phyloP scores from a whole-genome alignment of 2,329 filamentous ascomycete species.

The Setomelanomma holmii region DNA sequence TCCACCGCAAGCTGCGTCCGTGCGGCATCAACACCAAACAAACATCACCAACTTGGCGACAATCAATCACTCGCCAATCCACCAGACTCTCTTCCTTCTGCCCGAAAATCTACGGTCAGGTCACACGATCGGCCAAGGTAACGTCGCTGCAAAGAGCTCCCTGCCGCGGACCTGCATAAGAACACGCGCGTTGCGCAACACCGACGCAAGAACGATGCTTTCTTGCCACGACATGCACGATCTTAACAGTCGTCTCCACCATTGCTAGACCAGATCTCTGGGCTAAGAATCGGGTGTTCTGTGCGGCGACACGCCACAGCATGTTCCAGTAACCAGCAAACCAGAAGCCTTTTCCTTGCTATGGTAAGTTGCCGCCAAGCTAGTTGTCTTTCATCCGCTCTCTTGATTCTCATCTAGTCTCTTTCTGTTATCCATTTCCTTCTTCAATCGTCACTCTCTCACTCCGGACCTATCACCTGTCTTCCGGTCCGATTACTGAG shows the following conservation, averaged over 20 bases:
- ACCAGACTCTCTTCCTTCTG: no score
- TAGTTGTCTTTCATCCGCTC: constrained; percentile 24
- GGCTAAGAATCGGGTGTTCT: neutral
- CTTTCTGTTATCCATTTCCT: constrained; percentile 12
- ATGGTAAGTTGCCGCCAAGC: neutral
- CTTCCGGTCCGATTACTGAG: constrained; percentile 8
- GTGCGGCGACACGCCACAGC: constrained; percentile 1
- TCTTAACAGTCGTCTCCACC: neutral
- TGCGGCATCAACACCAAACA: constrained; percentile 5
- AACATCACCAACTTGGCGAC: no score
- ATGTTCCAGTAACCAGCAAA: constrained; percentile 1
- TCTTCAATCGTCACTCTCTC: neutral
- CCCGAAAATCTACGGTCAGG: no score
- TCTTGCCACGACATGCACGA: neutral
- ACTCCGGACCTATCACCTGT: neutral
- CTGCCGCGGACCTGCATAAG: neutral
- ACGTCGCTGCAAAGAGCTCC: neutral
- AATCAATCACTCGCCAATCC: no score
- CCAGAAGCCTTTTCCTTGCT: neutral
- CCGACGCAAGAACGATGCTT: neutral
- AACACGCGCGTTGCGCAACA: neutral
- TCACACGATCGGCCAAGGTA: neutral
- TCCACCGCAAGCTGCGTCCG: neutral
- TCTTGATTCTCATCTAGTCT: constrained; percentile 20
- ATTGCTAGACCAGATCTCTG: neutral